Evolutionary conservation across 306 rosid genomes (phyloP), one percentile per base, ranked within the genome.

Genomic region (Vigna mungo): DNA sequence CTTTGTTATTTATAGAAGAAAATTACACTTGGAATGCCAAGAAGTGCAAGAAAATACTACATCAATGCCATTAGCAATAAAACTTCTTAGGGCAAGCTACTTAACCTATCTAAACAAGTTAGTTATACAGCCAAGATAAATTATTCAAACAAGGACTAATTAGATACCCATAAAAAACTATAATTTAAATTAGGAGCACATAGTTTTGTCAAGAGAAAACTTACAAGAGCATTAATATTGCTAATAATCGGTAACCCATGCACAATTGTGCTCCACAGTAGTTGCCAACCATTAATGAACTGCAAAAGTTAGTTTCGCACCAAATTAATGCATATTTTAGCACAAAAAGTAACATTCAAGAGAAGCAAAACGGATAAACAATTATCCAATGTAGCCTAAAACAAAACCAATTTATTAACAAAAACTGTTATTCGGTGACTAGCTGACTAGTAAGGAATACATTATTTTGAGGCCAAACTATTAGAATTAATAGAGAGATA

Each of bases 211-310:
- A 68, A 68, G 73, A 32, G 62, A 78, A 85, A 80, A 85, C 92
- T 87, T 92, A 94, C 98, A 79, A 94, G 89, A 75, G 84, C 70
- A 78, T 78, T 72, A 83, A 88, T 85, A 55, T 87, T 88, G 84
- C 96, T 90, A 86, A 90, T 90, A 78, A 87, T 85, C 2, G 97
- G 97, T 76, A 94, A 84, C 21, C 89, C 95, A 63, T 92, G 97
- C 78, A 90, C 85, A 82, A 92, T 75, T 75, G 83, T 80, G 79
- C 90, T 88, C 97, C 97, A 92, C 44, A 94, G 75, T 20, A 82
- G 77, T 82, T 90, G 89, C 98, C 98, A 92, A 73, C 92, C 87
- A 78, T 78, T 66, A 76, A 86, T 59, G 61, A 86, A 76, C 98
- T 94, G 92, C 87, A 86, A 72, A 81, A 76, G 49, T 37, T 74